Evolutionary conservation across 1,284 basidiomycete genomes (phyloP).

Genomic region (Leccinum insolens): DNA sequence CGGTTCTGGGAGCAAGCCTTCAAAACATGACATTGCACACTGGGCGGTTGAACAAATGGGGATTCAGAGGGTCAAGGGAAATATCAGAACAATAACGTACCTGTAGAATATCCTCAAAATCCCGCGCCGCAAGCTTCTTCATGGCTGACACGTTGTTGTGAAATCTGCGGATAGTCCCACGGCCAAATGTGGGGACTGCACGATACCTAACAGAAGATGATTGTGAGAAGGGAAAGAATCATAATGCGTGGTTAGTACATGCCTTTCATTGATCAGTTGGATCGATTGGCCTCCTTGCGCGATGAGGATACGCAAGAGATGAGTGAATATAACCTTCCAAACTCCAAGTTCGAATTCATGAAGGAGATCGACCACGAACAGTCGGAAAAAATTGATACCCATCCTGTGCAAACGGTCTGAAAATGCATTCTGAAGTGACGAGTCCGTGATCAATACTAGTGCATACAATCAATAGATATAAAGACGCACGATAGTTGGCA

Average conservation of each 20-base stretch:
- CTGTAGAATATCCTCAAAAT: not conserved
- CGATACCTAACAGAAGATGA: not conserved
- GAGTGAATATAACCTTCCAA: no score
- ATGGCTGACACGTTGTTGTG: not conserved
- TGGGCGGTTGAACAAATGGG: not conserved
- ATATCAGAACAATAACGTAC: not conserved
- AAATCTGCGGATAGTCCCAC: not conserved
- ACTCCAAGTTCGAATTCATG: no score
- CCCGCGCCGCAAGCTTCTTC: not conserved
- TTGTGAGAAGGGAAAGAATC: not conserved
- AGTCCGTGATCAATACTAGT: not conserved
- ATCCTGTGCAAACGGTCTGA: not conserved
- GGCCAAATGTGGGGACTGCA: not conserved
- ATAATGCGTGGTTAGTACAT: not conserved
- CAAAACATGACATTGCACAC: constrained; percentile 1
- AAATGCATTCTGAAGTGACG: not conserved
- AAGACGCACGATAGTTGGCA: not conserved
- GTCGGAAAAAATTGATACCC: no score
- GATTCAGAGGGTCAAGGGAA: not conserved
- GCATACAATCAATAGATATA: not conserved
- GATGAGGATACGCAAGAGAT: no score
- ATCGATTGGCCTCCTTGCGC: not conserved
- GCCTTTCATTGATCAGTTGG: not conserved
- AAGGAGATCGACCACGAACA: no score
- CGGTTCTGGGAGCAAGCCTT: not conserved